phyloP scores from a whole-genome alignment of 768 basidiomycete genomes.

The Pholiota conissans region DNA sequence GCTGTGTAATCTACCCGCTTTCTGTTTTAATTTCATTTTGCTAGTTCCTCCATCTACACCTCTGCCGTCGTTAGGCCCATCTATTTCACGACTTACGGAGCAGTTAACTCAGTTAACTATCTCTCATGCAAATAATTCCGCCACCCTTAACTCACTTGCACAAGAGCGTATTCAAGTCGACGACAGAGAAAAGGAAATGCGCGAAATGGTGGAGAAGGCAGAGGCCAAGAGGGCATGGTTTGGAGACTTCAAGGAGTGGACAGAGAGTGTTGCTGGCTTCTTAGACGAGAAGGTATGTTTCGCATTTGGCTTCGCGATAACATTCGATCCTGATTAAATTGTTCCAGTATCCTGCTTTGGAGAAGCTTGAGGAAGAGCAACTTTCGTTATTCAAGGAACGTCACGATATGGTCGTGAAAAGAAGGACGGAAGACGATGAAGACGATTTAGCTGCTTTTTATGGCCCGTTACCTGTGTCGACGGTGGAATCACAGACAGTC shows the following conservation, averaged over 20 bases:
- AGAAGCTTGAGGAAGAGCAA: conserved; percentile 76
- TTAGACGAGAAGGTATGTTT: conserved; percentile 78
- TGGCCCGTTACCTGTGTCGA: conserved; percentile 37
- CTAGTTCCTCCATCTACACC: conserved; percentile 67
- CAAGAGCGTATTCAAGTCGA: conserved; percentile 68
- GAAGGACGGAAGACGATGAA: conserved; percentile 74
- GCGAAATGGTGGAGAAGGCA: conserved; percentile 70
- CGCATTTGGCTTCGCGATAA: too few relatives aligned
- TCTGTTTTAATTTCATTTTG: conserved; percentile 7
- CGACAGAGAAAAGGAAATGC: conserved; percentile 68
- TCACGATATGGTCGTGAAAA: conserved; percentile 60
- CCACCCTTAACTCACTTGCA: conserved; percentile 54
- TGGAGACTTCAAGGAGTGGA: conserved; percentile 71
- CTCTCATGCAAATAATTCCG: conserved; percentile 66
- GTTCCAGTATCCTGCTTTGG: conserved; percentile 72
- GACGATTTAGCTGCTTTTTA: conserved; percentile 78
- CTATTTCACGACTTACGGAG: conserved; percentile 60
- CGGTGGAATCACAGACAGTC: conserved; percentile 28
- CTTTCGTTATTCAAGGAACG: conserved; percentile 75
- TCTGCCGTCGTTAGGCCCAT: conserved; percentile 63
- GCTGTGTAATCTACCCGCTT: not conserved
- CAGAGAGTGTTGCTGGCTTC: conserved; percentile 82
- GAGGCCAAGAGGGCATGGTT: conserved; percentile 87
- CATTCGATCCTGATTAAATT: conserved; percentile 6
- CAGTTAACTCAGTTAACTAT: conserved; percentile 59